Evolutionary conservation across 345 rosid species (phyloP), one percentile per base, ranked within the genome.

Genomic region (Arabidopsis suecica): DNA sequence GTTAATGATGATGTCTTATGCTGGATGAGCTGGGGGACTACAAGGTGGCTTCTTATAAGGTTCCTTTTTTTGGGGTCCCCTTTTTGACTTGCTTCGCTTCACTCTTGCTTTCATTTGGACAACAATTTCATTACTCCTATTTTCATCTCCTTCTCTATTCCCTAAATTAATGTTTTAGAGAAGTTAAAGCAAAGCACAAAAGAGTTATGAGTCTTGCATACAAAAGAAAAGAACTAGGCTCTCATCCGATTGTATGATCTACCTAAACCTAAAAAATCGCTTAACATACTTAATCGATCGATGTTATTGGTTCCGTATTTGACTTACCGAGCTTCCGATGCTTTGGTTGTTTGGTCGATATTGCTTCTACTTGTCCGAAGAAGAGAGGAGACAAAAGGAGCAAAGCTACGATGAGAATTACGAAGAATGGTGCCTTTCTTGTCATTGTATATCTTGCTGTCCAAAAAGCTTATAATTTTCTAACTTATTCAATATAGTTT

Each of bases 41-140:
- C 72, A 53, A 53, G 72, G 61, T 51, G 61, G 50, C 49, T 53
- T 53, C 51, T 55, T 54, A 6, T 9, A n/a, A 12, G 53, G 53
- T 63, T 63, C 68, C 68, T 44, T 63, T n/a, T 63, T 63, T 9
- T 55, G 73, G 4, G 73, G 73, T 54, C 63, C 73, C 3, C 16
- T 68, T 9, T 5, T 55, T 18, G 73, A 68, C 41, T 41, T 6
- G 53, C 73, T 68, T 9, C 53, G 7, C 28, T 18, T 55, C 40
- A 68, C 62, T 55, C 34, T 68, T 0, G 18, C 73, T 68, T 68
- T 68, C 30, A 68, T 16, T 28, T 68, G 38, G 51, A 41, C 55
- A 54, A 68, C 63, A n/a, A 55, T 28, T 41, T 55, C 51, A 54
- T 55, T 41, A 5, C 20, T 16, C 41, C 18, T 13, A 41, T 36